phyloP scores from a whole-genome alignment of 1,139 yeast genomes.

The Pneumocystis canis region DNA sequence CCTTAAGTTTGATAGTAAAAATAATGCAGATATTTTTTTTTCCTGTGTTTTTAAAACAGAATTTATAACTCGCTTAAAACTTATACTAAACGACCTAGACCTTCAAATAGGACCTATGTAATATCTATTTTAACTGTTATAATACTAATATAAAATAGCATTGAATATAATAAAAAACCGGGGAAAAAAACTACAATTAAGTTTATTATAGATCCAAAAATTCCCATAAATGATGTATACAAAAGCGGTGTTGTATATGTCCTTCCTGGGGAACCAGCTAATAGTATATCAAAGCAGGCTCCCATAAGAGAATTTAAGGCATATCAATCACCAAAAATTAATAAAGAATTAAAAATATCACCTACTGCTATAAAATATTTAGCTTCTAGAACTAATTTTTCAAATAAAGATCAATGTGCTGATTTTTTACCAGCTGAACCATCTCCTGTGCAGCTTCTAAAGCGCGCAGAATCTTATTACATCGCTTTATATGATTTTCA shows the following conservation, averaged over 20 bases:
- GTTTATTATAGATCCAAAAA: constrained; percentile 43
- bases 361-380: constrained; percentile 10
- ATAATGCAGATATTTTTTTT: constrained; percentile 66
- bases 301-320: constrained; percentile 38
- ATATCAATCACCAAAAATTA: constrained; percentile 17
- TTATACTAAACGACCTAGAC: constrained; percentile 41
- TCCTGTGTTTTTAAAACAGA: constrained; percentile 84
- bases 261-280: constrained; percentile 63
- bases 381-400: constrained; percentile 15
- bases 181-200: constrained; percentile 62
- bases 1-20: constrained; percentile 34
- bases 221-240: constrained; percentile 61
- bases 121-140: neutral
- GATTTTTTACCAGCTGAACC: constrained; percentile 62
- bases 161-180: constrained; percentile 80
- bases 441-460: constrained; percentile 60
- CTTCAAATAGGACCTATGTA: constrained; percentile 53
- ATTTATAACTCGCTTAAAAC: constrained; percentile 59
- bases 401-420: constrained; percentile 21
- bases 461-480: constrained; percentile 47
- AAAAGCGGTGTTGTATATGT: constrained; percentile 83
- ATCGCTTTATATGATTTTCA: constrained; percentile 81
- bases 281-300: constrained; percentile 51
- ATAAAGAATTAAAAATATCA: constrained; percentile 11
- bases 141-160: constrained; percentile 15